A percentile compares a stretch with the other conserved stretches of the same genome.
Evolutionary conservation across 768 basidiomycete species (phyloP).

Genomic region (Leccinum boreale): DNA sequence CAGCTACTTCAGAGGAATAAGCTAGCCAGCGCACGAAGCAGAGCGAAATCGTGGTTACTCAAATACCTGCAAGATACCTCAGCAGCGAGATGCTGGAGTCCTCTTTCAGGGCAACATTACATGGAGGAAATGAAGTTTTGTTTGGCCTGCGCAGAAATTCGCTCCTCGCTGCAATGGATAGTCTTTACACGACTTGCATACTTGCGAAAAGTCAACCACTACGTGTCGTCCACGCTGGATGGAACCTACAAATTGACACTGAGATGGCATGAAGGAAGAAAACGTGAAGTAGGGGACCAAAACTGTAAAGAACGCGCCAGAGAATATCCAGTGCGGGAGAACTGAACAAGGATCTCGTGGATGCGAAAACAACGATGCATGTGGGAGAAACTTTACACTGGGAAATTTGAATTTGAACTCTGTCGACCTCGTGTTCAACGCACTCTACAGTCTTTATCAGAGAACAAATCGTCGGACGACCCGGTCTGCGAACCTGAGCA

Average conservation of each 20-base stretch:
- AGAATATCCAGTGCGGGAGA: constrained; percentile 10
- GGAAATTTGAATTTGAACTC: background rate
- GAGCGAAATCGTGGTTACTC: constrained; percentile 12
- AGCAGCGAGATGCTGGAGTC: constrained; percentile 13
- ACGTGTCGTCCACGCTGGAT: constrained; percentile 3
- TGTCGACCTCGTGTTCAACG: background rate
- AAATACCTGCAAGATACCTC: constrained; percentile 9
- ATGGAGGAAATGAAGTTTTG: constrained; percentile 9
- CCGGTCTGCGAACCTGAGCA: background rate
- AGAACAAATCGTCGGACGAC: background rate
- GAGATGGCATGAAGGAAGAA: background rate
- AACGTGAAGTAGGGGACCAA: constrained; percentile 9
- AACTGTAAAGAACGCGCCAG: constrained; percentile 10
- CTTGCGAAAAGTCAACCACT: constrained; percentile 17
- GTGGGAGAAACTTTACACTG: too few species aligned
- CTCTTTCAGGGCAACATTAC: constrained; percentile 1
- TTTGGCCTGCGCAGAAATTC: background rate
- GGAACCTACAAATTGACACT: background rate
- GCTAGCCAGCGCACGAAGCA: constrained; percentile 12
- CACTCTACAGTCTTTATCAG: background rate
- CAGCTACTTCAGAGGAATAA: constrained; percentile 10
- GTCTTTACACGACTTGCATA: constrained; percentile 24
- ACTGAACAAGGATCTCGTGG: constrained; percentile 14
- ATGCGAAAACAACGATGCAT: constrained; percentile 39
- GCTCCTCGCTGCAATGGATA: constrained; percentile 2